Percentiles rank a stretch among this genome's conserved stretches.
These are phyloP conservation scores for Rhizopogon sp. DNA, from an alignment of 768 basidiomycete genomes.

Conservation along the genomic window DNA sequence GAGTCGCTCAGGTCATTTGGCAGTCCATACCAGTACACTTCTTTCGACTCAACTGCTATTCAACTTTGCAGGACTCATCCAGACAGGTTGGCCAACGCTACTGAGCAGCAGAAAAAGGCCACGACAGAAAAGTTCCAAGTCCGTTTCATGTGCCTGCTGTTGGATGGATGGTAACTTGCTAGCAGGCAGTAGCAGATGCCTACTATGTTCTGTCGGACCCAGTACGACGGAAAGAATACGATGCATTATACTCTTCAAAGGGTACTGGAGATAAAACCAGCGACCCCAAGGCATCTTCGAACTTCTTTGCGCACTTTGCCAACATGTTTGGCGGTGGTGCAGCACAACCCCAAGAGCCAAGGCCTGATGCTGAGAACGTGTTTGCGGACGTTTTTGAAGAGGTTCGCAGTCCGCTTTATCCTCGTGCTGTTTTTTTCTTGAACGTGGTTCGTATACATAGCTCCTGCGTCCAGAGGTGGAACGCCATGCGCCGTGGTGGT, in stretches of 20 bases:
- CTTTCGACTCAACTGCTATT: conserved; percentile 13
- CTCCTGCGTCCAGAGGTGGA: conserved; percentile 80
- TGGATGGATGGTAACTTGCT: not conserved
- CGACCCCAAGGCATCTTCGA: conserved; percentile 63
- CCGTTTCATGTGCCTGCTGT: conserved; percentile 5
- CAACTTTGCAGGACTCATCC: conserved; percentile 70
- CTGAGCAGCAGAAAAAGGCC: conserved; percentile 58
- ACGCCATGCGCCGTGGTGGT: conserved; percentile 66
- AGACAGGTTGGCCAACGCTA: conserved; percentile 71
- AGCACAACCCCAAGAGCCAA: conserved; percentile 30
- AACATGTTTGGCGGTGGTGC: conserved; percentile 54
- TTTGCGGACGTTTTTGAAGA: conserved; percentile 93
- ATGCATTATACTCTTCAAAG: conserved; percentile 55
- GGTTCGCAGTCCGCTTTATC: conserved; percentile 35
- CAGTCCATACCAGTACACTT: not conserved
- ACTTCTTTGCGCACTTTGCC: conserved; percentile 75
- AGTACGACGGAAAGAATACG: conserved; percentile 67
- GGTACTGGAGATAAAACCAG: conserved; percentile 44
- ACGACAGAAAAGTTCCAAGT: conserved; percentile 89
- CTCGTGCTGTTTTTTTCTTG: not conserved
- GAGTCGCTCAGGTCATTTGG: conserved; percentile 63
- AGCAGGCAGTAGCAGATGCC: conserved; percentile 83
- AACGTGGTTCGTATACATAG: conserved; percentile 28
- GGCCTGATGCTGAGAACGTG: conserved; percentile 75
- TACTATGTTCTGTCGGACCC: conserved; percentile 90